Conservation (phyloP, 2,329 filamentous ascomycete genomes). For the Aspergillus japonicus region DNA sequence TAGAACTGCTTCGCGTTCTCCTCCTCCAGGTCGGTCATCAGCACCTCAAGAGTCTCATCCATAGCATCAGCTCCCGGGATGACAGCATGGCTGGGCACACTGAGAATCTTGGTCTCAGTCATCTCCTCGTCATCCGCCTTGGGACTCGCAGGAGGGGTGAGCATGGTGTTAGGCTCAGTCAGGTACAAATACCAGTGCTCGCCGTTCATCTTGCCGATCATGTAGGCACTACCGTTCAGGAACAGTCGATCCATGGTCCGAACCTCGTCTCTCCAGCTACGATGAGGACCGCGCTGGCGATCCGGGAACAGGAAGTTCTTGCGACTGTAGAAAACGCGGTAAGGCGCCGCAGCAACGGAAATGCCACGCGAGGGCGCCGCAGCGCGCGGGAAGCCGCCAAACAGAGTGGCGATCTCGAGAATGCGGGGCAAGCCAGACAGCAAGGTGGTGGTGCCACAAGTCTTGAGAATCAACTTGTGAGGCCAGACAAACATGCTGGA, state of each 20-base stretch:
- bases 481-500: constrained; percentile 99
- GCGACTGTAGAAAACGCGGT: constrained; percentile 96
- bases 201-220: constrained; percentile 99
- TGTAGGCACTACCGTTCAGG: constrained; percentile 89
- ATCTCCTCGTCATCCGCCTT: constrained; percentile 49
- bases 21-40: constrained; percentile 69
- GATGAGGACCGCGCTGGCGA: constrained; percentile 88
- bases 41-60: constrained; percentile 59
- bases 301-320: constrained; percentile 98
- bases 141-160: constrained; percentile 82
- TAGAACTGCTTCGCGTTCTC: constrained; percentile 67
- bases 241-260: constrained; percentile 90
- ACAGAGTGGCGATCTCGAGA: constrained; percentile 81
- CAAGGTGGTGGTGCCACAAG: constrained; percentile 93
- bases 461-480: constrained; percentile 99
- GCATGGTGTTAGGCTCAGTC: constrained; percentile 74
- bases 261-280: constrained; percentile 97
- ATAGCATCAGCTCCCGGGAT: constrained; percentile 33
- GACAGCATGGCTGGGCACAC: constrained; percentile 46
- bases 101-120: constrained; percentile 60
- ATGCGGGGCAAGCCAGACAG: constrained; percentile 86
- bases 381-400: constrained; percentile 85
- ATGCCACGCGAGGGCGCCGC: constrained; percentile 67
- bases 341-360: constrained; percentile 76
- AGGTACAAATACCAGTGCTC: constrained; percentile 99